phyloP scores from a whole-genome alignment of 345 rosid species.

The Zanthoxylum bungeanum region DNA sequence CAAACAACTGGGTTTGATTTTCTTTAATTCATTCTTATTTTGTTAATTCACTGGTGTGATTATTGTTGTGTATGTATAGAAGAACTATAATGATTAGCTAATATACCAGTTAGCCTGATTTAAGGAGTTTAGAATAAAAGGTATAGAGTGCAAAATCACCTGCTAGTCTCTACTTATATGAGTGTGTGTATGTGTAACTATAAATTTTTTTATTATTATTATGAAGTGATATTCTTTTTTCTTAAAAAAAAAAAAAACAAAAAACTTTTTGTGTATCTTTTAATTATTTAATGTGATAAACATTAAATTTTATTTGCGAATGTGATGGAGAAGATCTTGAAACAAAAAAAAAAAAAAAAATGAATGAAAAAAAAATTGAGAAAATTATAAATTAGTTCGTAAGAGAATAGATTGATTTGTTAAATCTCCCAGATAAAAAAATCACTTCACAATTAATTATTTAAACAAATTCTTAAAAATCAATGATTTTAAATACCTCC shows the following conservation, averaged over 20 bases:
- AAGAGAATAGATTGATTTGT: too few species aligned
- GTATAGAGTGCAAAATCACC: neutral
- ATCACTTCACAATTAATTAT: too few species aligned
- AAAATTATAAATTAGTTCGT: too few species aligned
- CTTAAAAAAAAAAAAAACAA: too few species aligned
- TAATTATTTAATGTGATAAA: neutral
- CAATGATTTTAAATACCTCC: too few species aligned
- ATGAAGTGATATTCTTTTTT: neutral
- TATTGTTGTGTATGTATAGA: conserved; percentile 14
- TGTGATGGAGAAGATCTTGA: too few species aligned
- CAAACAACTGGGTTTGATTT: conserved; percentile 60
- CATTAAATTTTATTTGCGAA: too few species aligned
- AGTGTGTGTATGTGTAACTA: neutral
- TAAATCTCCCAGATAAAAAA: too few species aligned
- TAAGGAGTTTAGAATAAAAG: neutral
- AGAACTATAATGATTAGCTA: neutral
- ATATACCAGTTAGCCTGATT: neutral
- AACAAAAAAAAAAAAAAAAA: too few species aligned
- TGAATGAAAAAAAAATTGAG: too few species aligned
- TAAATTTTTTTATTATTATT: neutral
- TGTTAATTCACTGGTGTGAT: neutral
- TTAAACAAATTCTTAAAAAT: too few species aligned
- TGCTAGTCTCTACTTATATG: neutral
- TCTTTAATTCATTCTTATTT: neutral
- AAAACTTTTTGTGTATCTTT: neutral